Base-by-base conservation (phyloP, 2,329 filamentous ascomycete genomes). In the Emmonsia crescens region DNA sequence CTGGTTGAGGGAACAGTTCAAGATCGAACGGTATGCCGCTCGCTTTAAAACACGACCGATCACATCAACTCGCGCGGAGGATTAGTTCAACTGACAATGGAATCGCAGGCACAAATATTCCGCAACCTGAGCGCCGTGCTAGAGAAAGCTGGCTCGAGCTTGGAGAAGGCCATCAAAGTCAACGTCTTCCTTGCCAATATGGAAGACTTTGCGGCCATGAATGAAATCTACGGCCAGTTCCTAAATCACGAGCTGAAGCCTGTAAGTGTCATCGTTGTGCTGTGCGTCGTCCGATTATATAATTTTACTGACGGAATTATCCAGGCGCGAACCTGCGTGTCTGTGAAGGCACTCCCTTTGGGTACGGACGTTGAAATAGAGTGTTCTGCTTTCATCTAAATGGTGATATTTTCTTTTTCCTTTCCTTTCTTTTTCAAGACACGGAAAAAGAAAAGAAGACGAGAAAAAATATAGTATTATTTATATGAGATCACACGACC, bases 321-420 rank as follows among this genome's bases (percentile, higher is more conserved):
- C 88, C 89, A 56, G 54, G 54, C 61, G 59, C 83, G 90, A 68
- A 91, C 87, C 78, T 96, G 91, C 73, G 90, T 96, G 59, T 91
- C 91, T 5, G 92, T 95, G 66, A 92, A 94, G 82, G 85, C 89
- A 69, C 82, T 96, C 66, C 91, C 91, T 64, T 91, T 93, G 82
- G 86, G 86, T 61, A 91, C 91, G 51, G 86, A 91, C 63, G 86
- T 96, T 31, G 91, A 96, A 82, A 94, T 96, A 73, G 91, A 96
- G 82, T 89, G 86, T 74, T 88, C 94, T 79, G 91, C 91, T 62
- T 80, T 88, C 61, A 82, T 86, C 64, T 86, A 75, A 74, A 55
- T 42, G 52, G 19, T 24, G 44, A 29, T 27, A 2, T 16, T 60
- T 48, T 46, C 42, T 16, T 38, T 49, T 59, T 48, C 24, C 19